Evolutionary conservation across 306 rosid species (phyloP), one percentile per base, ranked within the genome.

Genomic region (Spatholobus suberectus): DNA sequence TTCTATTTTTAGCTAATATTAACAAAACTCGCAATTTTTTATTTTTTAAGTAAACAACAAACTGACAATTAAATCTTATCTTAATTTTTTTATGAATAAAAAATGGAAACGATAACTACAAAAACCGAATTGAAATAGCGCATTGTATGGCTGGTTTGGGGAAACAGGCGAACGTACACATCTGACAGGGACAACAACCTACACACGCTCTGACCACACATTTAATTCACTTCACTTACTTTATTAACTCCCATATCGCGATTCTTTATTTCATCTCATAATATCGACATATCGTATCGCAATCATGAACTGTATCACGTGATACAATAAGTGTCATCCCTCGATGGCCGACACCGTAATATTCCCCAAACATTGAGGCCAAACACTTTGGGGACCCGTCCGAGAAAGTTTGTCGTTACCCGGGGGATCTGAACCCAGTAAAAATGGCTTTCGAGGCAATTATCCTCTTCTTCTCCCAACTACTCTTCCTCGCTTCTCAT

Each of bases 281-380:
- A 37, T 37, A 37, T 37, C 41, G 6, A 1, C 14, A 43, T 81
- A 5, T 55, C 76, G 32, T 70, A 18, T 73, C 66, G 32, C 40
- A 21, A 47, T 61, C 73, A 35, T 89, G 59, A 62, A 35, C 49
- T 58, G 34, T 81, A 68, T 89, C 97, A 88, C 94, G 89, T 90
- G 92, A 88, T 86, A 82, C 82, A 86, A 84, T 84, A 81, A 83
- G 82, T 71, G 74, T 59, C 66, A 76, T 85, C 57, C 38, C 83
- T 41, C 40, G 2, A 72, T 89, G 98, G 98, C 86, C 87, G 2
- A 0, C 6, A 21, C 70, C 71, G 97, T 89, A 92, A 90, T 83
- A 83, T 11, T 23, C 13, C 0, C 0, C 34, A 1, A 81, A 66
- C 35, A 61, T 13, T 62, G 69, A 90, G 92, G 81, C 38, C 40